Evolutionary conservation across 129 eudicot genomes (phyloP).

Genomic region (Ambrosia trifida): DNA sequence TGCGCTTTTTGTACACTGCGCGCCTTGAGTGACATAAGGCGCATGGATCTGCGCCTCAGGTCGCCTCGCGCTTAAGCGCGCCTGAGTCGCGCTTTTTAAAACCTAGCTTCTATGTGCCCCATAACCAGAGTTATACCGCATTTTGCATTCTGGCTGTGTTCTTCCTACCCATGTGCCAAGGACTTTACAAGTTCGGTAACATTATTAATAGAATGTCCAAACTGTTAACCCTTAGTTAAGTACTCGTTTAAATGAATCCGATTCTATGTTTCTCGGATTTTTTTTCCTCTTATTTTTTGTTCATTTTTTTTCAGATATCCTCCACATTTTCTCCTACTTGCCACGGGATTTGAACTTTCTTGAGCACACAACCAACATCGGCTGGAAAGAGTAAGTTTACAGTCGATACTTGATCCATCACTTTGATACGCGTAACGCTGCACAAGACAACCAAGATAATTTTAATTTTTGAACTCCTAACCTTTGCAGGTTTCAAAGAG

Average conservation of each 20-base stretch:
- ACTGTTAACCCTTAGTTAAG: not conserved
- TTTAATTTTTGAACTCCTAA: constrained; percentile 3
- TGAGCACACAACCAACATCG: constrained; percentile 89
- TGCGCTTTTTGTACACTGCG: too few relatives aligned
- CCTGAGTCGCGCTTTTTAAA: too few relatives aligned
- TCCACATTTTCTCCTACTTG: constrained; percentile 93
- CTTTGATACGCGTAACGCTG: constrained; percentile 12
- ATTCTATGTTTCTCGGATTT: not conserved
- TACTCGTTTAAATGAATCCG: not conserved
- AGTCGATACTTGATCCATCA: constrained; percentile 17
- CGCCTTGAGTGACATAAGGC: too few relatives aligned
- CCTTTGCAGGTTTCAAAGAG: constrained; percentile 71
- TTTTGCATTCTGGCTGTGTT: not conserved
- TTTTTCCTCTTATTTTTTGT: not conserved
- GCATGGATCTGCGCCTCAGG: too few relatives aligned
- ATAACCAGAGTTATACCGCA: too few relatives aligned
- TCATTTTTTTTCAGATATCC: constrained; percentile 62
- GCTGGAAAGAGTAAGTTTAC: constrained; percentile 94
- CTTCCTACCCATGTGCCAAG: not conserved
- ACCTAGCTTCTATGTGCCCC: too few relatives aligned
- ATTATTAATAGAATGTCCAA: not conserved
- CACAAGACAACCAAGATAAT: not conserved
- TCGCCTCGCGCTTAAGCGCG: too few relatives aligned
- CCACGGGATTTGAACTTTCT: constrained; percentile 92
- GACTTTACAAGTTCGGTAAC: not conserved